A percentile compares a stretch with the other conserved stretches of the same genome.
Conservation (phyloP, 78 protist genomes). For the Anaeramoeba ignava region DNA sequence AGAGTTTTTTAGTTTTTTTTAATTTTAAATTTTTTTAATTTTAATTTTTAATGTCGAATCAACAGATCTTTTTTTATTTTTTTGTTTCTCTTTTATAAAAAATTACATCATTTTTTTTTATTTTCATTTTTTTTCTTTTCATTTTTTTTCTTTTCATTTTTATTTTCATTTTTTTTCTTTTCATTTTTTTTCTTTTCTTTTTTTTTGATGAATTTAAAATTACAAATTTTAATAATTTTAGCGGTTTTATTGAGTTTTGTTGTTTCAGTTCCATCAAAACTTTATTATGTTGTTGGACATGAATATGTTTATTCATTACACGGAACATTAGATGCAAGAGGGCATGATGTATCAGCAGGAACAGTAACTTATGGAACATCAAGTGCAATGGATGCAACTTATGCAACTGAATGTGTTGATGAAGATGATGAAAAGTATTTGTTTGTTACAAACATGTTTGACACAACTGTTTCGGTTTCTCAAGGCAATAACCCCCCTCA, state of each 20-base stretch:
- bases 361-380: background rate
- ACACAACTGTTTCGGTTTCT: background rate
- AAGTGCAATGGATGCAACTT: background rate
- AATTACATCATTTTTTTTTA: background rate
- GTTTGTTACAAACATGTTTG: background rate
- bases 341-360: background rate
- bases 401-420: background rate
- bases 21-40: too few species aligned
- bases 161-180: background rate
- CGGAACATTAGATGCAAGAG: conserved; percentile 2
- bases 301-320: background rate
- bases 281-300: conserved; percentile 1
- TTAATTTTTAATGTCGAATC: too few species aligned
- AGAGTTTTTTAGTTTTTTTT: too few species aligned
- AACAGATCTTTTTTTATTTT: too few species aligned
- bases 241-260: background rate
- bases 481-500: background rate
- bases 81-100: background rate
- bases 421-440: background rate
- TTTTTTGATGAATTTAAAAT: background rate
- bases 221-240: background rate
- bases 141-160: background rate
- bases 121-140: background rate
- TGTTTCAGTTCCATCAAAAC: background rate
- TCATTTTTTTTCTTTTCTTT: background rate